These are phyloP conservation scores for Hypoxylon lienhwacheense DNA, from an alignment of 495 filamentous ascomycete genomes.

Conservation along the genomic window DNA sequence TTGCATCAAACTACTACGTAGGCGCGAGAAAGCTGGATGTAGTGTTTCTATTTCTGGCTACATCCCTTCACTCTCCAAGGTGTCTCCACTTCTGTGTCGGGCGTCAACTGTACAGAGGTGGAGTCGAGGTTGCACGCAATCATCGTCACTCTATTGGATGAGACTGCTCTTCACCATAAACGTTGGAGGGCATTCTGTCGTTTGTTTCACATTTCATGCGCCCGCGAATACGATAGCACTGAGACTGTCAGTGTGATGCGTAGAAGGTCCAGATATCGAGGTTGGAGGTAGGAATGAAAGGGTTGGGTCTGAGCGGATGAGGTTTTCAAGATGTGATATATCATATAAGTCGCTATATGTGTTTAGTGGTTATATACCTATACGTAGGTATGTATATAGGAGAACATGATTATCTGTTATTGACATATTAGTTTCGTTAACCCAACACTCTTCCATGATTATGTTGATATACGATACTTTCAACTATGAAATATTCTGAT, in stretches of 20 bases:
- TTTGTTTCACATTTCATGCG: slow-evolving; percentile 30
- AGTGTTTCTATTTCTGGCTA: slow-evolving; percentile 29
- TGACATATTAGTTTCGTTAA: too few species aligned
- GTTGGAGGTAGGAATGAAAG: neutral
- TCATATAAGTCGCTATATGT: too few species aligned
- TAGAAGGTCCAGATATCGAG: neutral
- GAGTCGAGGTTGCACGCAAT: slow-evolving; percentile 3
- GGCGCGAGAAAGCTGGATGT: slow-evolving; percentile 22
- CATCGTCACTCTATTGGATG: slow-evolving; percentile 12
- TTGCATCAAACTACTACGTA: slow-evolving; percentile 35
- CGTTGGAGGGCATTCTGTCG: slow-evolving; percentile 20
- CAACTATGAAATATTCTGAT: too few species aligned
- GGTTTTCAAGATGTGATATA: too few species aligned
- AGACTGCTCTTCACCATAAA: slow-evolving; percentile 11
- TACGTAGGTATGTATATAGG: too few species aligned
- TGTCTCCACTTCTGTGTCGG: slow-evolving; percentile 12
- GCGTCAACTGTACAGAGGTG: slow-evolving; percentile 20
- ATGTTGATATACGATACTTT: too few species aligned
- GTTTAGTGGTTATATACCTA: too few species aligned
- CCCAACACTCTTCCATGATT: too few species aligned
- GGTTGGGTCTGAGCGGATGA: too few species aligned
- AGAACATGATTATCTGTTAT: too few species aligned
- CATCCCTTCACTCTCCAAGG: slow-evolving; percentile 5
- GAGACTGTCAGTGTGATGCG: neutral
- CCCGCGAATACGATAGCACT: slow-evolving; percentile 16